A percentile compares a stretch with the other conserved stretches of the same genome.
These are phyloP conservation scores for Coemansia sp. DNA, from an alignment of 371 early-diverging fungal species.

Conservation along the genomic window DNA sequence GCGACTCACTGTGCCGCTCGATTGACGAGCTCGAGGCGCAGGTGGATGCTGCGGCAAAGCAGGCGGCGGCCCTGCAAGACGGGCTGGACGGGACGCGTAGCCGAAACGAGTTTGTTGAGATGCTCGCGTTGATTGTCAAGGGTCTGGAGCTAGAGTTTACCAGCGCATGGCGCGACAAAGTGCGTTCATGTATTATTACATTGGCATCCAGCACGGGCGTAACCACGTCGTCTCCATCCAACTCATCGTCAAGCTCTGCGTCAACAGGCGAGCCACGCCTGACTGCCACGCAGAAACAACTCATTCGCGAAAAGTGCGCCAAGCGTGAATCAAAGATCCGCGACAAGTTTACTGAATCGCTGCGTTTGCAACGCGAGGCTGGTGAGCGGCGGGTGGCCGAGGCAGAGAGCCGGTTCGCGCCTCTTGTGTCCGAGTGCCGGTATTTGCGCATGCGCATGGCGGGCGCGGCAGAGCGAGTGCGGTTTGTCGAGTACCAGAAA, in stretches of 20 bases:
- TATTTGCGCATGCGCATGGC: slow-evolving; percentile 29
- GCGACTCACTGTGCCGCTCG: slow-evolving; percentile 15
- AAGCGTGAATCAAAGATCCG: background rate
- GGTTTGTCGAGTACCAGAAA: slow-evolving; percentile 26
- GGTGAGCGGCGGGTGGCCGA: background rate
- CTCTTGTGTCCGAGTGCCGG: slow-evolving; percentile 17
- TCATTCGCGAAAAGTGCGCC: slow-evolving; percentile 22
- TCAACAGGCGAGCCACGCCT: slow-evolving; percentile 13
- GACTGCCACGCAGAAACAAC: slow-evolving; percentile 25
- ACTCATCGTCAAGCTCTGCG: slow-evolving; percentile 10
- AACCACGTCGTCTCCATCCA: slow-evolving; percentile 1
- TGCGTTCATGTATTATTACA: slow-evolving; percentile 19
- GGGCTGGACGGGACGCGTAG: background rate
- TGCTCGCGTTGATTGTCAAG: slow-evolving; percentile 12
- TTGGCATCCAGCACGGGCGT: slow-evolving; percentile 8
- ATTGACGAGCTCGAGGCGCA: slow-evolving; percentile 27
- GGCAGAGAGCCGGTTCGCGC: background rate
- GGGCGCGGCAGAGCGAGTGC: slow-evolving; percentile 15
- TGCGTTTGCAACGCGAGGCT: background rate
- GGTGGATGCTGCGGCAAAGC: slow-evolving; percentile 15
- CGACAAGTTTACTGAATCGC: slow-evolving; percentile 5
- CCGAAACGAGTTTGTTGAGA: background rate
- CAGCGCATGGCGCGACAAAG: slow-evolving; percentile 30
- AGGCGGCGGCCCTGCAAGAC: slow-evolving; percentile 13
- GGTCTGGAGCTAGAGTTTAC: slow-evolving; percentile 22